Evolutionary conservation across 2,329 filamentous ascomycete genomes (phyloP).

Genomic region (Microcyclosporella mali): DNA sequence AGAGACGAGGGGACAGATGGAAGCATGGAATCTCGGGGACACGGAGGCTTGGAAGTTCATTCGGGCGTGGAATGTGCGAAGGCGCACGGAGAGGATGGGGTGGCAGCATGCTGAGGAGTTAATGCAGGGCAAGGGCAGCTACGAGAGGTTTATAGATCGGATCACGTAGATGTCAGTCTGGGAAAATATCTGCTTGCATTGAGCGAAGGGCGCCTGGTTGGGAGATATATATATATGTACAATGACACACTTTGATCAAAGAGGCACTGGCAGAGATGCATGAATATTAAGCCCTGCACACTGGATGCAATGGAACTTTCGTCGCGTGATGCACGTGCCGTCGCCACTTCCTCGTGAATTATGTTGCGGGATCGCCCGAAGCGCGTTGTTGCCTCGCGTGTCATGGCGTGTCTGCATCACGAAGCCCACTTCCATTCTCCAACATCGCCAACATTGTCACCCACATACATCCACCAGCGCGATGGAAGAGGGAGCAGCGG

Average conservation of each 20-base stretch:
- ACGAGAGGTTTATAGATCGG: conserved; percentile 33
- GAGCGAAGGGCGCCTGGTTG: no score
- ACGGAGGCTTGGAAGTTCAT: conserved; percentile 73
- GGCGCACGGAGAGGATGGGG: conserved; percentile 55
- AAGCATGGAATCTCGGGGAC: conserved; percentile 58
- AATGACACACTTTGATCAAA: no score
- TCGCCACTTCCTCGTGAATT: no score
- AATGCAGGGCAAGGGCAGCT: conserved; percentile 52
- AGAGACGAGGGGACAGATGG: conserved; percentile 39
- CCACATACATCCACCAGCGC: neutral
- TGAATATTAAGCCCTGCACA: no score
- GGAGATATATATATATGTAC: no score
- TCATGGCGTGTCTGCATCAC: neutral
- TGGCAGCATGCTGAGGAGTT: conserved; percentile 67
- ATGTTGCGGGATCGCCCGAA: no score
- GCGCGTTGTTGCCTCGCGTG: conserved; percentile 2
- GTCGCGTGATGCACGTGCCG: neutral
- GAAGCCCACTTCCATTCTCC: neutral
- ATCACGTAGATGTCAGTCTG: conserved; percentile 4
- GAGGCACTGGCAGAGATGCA: no score
- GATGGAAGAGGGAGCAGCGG: conserved; percentile 15
- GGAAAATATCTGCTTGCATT: no score
- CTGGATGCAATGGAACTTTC: no score
- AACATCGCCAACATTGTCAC: neutral
- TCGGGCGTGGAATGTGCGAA: conserved; percentile 59